These are phyloP conservation scores for Gloeopeniophorella convolvens DNA, from an alignment of 768 basidiomycete genomes.

Conservation along the genomic window DNA sequence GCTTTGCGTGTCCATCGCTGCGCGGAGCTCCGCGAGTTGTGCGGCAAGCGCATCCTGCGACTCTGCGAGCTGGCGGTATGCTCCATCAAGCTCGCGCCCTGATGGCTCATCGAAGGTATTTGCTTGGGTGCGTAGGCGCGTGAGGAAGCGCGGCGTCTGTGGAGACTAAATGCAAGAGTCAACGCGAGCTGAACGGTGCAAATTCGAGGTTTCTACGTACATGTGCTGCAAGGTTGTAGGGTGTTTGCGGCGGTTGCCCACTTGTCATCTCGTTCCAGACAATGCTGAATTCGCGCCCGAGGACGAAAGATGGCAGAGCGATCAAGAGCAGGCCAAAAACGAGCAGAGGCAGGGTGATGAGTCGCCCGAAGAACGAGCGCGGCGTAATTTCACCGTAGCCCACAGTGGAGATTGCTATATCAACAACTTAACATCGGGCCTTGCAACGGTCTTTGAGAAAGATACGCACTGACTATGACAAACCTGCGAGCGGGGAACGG, in stretches of 20 bases:
- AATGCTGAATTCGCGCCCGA: conserved; percentile 84
- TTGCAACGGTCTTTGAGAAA: background rate
- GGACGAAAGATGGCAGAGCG: conserved; percentile 86
- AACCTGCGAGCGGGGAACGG: conserved; percentile 39
- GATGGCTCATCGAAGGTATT: background rate
- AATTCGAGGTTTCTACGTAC: conserved; percentile 5
- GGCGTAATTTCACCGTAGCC: conserved; percentile 93
- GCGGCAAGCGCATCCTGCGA: conserved; percentile 60
- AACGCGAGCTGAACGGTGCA: background rate
- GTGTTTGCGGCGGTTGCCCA: background rate
- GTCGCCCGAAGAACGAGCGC: conserved; percentile 77
- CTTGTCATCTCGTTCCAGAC: conserved; percentile 82
- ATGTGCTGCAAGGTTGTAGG: background rate
- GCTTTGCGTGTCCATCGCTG: conserved; percentile 53
- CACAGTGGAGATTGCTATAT: conserved; percentile 75
- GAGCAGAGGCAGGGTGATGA: conserved; percentile 81
- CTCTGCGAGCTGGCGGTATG: conserved; percentile 55
- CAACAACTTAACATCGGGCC: background rate
- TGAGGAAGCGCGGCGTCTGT: background rate
- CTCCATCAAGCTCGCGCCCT: conserved; percentile 35
- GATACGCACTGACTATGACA: conserved; percentile 66
- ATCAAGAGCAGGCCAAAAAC: conserved; percentile 84
- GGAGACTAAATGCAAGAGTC: background rate
- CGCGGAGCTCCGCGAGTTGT: conserved; percentile 55
- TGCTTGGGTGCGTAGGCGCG: background rate